Percentiles rank a stretch among this genome's conserved stretches.
Evolutionary conservation across 768 basidiomycete species (phyloP).

Genomic region (Guyanaporus albipodus): DNA sequence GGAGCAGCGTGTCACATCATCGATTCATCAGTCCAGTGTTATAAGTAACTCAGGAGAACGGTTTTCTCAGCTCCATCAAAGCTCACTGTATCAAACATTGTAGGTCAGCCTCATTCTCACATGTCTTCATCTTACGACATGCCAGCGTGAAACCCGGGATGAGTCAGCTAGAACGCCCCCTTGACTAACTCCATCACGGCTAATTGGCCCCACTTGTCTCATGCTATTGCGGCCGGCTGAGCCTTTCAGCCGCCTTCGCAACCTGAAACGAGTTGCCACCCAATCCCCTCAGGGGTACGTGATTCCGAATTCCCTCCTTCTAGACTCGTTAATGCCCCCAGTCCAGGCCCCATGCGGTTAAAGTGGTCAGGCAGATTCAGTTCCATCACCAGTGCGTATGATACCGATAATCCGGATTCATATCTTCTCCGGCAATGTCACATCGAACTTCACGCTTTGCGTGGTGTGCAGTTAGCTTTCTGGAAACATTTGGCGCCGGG

Average conservation of each 20-base stretch:
- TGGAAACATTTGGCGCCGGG: not conserved
- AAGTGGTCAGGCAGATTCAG: not conserved
- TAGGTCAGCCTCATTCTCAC: not conserved
- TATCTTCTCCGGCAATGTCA: not conserved
- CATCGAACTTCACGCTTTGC: not conserved
- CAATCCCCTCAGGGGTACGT: not conserved
- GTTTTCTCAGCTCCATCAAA: not conserved
- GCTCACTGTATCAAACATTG: not conserved
- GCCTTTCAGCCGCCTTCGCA: not conserved
- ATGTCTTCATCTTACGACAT: constrained; percentile 6
- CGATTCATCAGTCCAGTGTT: too few species aligned
- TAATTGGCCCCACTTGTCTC: not conserved
- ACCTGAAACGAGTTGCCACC: not conserved
- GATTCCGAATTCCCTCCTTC: not conserved
- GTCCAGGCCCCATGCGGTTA: not conserved
- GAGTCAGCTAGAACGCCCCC: not conserved
- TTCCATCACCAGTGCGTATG: not conserved
- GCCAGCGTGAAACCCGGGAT: not conserved
- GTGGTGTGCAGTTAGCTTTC: not conserved
- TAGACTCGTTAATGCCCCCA: not conserved
- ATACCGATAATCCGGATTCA: not conserved
- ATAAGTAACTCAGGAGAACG: too few species aligned
- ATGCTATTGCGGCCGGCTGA: not conserved
- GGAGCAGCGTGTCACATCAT: too few species aligned
- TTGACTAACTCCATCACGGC: not conserved